phyloP scores from a whole-genome alignment of 1,284 basidiomycete genomes.

The Microbotryum silenes-acaulis region DNA sequence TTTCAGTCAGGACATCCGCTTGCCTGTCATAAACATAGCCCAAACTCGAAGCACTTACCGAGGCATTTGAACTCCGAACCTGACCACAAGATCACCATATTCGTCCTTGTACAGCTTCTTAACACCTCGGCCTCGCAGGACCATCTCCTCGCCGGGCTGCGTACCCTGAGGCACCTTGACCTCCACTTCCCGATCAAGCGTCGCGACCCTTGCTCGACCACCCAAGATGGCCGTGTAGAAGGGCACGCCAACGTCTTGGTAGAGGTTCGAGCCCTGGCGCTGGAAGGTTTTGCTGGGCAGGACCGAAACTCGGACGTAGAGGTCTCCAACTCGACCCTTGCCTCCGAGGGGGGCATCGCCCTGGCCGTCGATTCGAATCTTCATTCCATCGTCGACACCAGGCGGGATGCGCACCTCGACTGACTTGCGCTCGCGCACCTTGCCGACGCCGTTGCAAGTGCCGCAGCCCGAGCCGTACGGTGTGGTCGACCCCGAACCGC shows the following conservation, averaged over 20 bases:
- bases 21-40: no score
- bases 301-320: constrained; percentile 81
- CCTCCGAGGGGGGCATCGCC: constrained; percentile 75
- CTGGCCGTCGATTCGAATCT: constrained; percentile 69
- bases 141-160: constrained; percentile 94
- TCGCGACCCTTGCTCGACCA: constrained; percentile 85
- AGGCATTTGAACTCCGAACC: constrained; percentile 80
- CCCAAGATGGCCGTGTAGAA: constrained; percentile 87
- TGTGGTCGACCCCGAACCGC: constrained; percentile 73
- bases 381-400: constrained; percentile 95
- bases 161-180: constrained; percentile 89
- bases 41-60: constrained; percentile 52
- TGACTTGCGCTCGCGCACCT: constrained; percentile 69
- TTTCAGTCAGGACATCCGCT: neutral
- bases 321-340: constrained; percentile 69
- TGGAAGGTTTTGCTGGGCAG: constrained; percentile 74
- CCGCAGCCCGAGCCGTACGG: constrained; percentile 72
- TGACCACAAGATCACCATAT: constrained; percentile 79
- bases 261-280: constrained; percentile 85
- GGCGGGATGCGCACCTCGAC: constrained; percentile 80
- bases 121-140: constrained; percentile 82
- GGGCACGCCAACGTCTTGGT: constrained; percentile 85
- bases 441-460: constrained; percentile 77
- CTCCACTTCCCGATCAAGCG: constrained; percentile 91
- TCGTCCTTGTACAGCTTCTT: constrained; percentile 47